Conservation (phyloP, 495 filamentous ascomycete species). For the Penicillium lividum region DNA sequence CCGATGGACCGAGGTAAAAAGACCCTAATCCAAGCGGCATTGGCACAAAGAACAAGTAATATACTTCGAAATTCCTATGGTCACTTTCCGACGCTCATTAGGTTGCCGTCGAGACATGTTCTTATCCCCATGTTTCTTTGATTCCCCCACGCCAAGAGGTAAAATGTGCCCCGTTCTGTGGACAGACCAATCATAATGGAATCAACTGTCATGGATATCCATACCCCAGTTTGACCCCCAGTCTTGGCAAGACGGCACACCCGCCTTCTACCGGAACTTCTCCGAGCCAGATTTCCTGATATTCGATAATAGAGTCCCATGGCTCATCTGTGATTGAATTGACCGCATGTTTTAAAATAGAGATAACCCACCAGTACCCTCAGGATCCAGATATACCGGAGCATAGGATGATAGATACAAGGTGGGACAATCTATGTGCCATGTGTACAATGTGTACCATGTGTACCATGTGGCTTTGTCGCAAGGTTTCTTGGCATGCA, state of each 20-base stretch:
- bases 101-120: background rate
- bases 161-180: background rate
- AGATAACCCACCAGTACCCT: no score
- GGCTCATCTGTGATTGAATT: no score
- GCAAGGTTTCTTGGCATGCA: background rate
- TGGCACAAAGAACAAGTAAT: background rate
- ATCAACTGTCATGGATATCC: background rate
- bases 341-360: no score
- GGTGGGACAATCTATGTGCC: background rate
- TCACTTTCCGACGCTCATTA: background rate
- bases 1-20: background rate
- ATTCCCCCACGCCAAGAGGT: background rate
- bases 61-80: background rate
- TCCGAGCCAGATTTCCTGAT: background rate
- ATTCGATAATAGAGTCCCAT: background rate
- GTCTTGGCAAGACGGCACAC: background rate
- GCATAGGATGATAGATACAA: background rate
- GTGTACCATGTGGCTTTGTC: background rate
- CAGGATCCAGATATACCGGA: no score
- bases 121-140: background rate
- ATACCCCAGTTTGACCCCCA: background rate
- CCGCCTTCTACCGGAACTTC: background rate
- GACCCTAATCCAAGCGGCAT: background rate
- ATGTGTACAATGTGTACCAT: no score
- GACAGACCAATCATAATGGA: background rate